phyloP scores from a whole-genome alignment of 345 rosid species.

The Psidium guajava region DNA sequence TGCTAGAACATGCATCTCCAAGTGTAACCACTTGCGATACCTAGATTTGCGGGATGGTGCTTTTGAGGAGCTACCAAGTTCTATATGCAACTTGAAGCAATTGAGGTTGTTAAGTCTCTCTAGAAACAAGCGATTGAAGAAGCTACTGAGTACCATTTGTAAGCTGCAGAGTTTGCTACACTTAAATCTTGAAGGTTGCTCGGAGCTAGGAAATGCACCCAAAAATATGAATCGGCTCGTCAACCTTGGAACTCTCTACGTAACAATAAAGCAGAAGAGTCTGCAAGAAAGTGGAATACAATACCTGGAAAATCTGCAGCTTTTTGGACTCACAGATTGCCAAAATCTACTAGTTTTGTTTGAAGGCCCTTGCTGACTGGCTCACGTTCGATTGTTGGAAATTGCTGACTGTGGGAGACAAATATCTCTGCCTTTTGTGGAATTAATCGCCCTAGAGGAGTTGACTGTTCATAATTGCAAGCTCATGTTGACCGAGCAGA shows the following conservation, averaged over 20 bases:
- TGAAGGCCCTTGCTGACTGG: background rate
- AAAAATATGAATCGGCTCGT: too few species aligned
- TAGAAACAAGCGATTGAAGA: background rate
- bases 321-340: accelerated
- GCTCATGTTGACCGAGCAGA: background rate
- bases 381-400: background rate
- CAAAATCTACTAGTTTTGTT: background rate
- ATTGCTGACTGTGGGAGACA: background rate
- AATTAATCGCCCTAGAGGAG: background rate
- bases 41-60: background rate
- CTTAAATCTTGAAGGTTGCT: too few species aligned
- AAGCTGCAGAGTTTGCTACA: background rate
- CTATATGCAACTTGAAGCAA: background rate
- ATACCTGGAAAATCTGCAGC: too few species aligned
- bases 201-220: too few species aligned
- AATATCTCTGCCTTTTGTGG: background rate
- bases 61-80: background rate
- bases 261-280: too few species aligned
- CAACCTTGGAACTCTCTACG: too few species aligned
- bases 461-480: background rate
- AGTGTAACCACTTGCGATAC: accelerated
- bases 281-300: too few species aligned
- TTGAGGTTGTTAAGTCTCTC: accelerated
- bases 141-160: background rate
- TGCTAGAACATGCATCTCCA: too few species aligned